Evolutionary conservation across 768 basidiomycete genomes (phyloP).

Genomic region (Boletus bicolor): DNA sequence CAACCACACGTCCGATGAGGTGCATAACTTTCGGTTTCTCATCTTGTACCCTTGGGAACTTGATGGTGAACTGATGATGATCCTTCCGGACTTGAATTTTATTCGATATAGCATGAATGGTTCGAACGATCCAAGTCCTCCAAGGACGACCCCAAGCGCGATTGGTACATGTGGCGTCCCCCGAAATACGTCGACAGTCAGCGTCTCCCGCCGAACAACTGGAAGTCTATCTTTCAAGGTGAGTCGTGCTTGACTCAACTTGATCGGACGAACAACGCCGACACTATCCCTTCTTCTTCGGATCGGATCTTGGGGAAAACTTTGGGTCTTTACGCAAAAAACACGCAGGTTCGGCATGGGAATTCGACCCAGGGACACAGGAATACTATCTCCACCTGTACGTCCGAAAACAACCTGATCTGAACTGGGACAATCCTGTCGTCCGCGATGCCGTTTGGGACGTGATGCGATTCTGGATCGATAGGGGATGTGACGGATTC

Average conservation of each 20-base stretch:
- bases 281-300: not conserved
- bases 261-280: not conserved
- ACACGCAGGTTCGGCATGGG: conserved; percentile 62
- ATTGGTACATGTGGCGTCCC: conserved; percentile 78
- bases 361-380: conserved; percentile 57
- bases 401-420: conserved; percentile 64
- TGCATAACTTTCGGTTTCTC: conserved; percentile 14
- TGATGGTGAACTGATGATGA: not conserved
- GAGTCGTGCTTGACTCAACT: conserved; percentile 2
- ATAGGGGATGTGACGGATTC: conserved; percentile 73
- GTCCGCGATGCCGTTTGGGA: conserved; percentile 59
- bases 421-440: conserved; percentile 72
- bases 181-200: conserved; percentile 52
- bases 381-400: conserved; percentile 77
- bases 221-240: conserved; percentile 68
- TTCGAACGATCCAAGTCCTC: conserved; percentile 57
- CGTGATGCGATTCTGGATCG: conserved; percentile 72
- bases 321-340: not conserved
- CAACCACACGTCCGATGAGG: conserved; percentile 71
- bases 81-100: not conserved
- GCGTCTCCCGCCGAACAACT: conserved; percentile 67
- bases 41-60: not conserved
- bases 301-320: conserved; percentile 1
- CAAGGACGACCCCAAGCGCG: conserved; percentile 53
- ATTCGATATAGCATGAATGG: conserved; percentile 58